Conservation (phyloP, 805 yeast species). For the Candida insectorum region DNA sequence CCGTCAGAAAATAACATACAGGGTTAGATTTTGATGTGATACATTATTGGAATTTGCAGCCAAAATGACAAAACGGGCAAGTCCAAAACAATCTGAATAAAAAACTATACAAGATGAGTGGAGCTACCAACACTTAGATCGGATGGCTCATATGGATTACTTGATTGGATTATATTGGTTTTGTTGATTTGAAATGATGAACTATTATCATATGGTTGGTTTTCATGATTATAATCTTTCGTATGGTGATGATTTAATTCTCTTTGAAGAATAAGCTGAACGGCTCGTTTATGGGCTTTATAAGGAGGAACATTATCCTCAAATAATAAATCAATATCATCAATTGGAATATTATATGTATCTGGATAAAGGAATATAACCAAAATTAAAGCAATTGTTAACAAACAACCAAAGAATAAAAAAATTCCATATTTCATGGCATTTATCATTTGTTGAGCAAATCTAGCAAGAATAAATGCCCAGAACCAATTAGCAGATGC, state of each 20-base stretch:
- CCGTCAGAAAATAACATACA: no score
- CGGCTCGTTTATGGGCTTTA: constrained; percentile 26
- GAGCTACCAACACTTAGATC: no score
- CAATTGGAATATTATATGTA: constrained; percentile 33
- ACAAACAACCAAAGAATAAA: constrained; percentile 36
- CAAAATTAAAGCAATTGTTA: constrained; percentile 23
- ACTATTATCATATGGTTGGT: no score
- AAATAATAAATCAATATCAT: constrained; percentile 29
- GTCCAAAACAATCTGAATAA: no score
- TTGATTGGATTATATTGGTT: no score
- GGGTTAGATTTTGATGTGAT: no score
- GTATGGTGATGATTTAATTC: constrained; percentile 1
- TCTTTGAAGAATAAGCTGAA: constrained; percentile 11
- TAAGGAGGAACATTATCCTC: constrained; percentile 26
- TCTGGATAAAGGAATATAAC: constrained; percentile 35
- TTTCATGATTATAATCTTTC: no score
- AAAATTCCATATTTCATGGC: constrained; percentile 43
- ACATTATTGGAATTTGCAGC: no score
- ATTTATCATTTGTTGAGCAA: constrained; percentile 41
- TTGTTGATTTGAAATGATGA: no score
- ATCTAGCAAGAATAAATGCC: constrained; percentile 47
- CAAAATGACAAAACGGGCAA: no score
- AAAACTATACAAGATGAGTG: no score
- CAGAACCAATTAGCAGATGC: constrained; percentile 48
- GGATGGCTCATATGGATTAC: no score